Evolutionary conservation across 2,329 filamentous ascomycete species (phyloP), one percentile per base, ranked within the genome.

Genomic region (Pseudogymnoascus sp.): DNA sequence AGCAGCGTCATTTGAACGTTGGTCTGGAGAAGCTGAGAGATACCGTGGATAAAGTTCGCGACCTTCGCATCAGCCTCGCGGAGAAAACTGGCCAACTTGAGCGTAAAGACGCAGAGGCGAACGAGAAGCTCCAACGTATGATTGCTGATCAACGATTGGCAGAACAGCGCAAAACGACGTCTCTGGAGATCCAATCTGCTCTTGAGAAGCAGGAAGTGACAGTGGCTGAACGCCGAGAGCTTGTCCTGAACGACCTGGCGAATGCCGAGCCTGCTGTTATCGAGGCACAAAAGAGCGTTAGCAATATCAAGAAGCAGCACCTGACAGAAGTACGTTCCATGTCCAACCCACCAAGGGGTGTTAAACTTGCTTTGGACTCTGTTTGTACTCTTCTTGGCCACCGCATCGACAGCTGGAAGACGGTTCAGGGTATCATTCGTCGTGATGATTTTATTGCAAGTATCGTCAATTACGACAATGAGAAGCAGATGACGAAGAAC

Each of bases 81-180:
- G 88, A 96, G 77, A 99, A 99, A 84, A 96, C 97, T 79, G 86
- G 84, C 1, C 92, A 98, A 75, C 83, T 99, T 6, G 92, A 97
- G 76, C 88, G 87, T 75, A 99, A 99, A 79, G 92, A 97, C 73
- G 87, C 88, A 1, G 93, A 99, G 77, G 95, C 96, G 45, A 96
- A 97, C 70, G 93, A 98, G 78, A 99, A 99, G 79, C 79, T 99
- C 70, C 92, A 96, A 78, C 90, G 90, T 69, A 99, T 99, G 95
- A 87, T 99, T 70, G 92, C 91, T 23, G 93, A 99, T 75, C 93
- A 99, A 78, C 87, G 89, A 64, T 92, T 97, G 78, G 95, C 95
- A 1, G 93, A 99, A 75, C 89, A 95, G 77, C 87, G 92, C 70
- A 96, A 96, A 78, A 86, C 85, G 41, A 89, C 89, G 14, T 97